Conservation (phyloP, 2,329 filamentous ascomycete species). For the Fusarium oligoseptatum region DNA sequence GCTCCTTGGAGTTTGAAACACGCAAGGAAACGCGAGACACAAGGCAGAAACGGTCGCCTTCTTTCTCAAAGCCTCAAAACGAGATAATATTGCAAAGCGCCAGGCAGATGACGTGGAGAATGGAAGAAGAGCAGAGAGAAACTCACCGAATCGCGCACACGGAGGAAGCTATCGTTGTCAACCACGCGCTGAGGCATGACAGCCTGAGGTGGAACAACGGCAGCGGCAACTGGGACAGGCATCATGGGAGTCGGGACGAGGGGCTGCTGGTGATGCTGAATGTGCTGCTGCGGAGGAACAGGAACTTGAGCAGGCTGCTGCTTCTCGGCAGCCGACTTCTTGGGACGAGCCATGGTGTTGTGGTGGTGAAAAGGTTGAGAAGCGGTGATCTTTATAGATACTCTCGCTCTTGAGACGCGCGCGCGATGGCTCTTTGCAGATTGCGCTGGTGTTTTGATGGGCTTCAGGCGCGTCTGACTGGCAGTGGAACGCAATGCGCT, state of each 20-base stretch:
- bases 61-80: neutral
- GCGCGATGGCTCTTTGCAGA: slow-evolving; percentile 7
- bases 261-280: slow-evolving; percentile 42
- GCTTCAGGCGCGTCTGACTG: slow-evolving; percentile 20
- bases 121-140: slow-evolving; percentile 21
- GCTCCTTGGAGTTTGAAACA: neutral
- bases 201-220: slow-evolving; percentile 34
- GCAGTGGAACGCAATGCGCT: slow-evolving; percentile 38
- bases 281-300: slow-evolving; percentile 38
- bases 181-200: slow-evolving; percentile 58
- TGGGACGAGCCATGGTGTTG: slow-evolving; percentile 59
- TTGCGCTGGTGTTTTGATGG: slow-evolving; percentile 15
- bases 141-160: slow-evolving; percentile 86
- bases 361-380: slow-evolving; percentile 2
- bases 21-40: neutral
- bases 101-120: slow-evolving; percentile 1
- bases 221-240: slow-evolving; percentile 50
- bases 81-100: neutral
- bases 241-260: slow-evolving; percentile 56
- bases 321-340: slow-evolving; percentile 56
- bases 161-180: slow-evolving; percentile 81
- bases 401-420: neutral
- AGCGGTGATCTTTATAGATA: neutral
- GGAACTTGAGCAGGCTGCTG: slow-evolving; percentile 53
- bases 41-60: neutral